Conservation (phyloP, 768 basidiomycete species). For the Boletus huronensis region DNA sequence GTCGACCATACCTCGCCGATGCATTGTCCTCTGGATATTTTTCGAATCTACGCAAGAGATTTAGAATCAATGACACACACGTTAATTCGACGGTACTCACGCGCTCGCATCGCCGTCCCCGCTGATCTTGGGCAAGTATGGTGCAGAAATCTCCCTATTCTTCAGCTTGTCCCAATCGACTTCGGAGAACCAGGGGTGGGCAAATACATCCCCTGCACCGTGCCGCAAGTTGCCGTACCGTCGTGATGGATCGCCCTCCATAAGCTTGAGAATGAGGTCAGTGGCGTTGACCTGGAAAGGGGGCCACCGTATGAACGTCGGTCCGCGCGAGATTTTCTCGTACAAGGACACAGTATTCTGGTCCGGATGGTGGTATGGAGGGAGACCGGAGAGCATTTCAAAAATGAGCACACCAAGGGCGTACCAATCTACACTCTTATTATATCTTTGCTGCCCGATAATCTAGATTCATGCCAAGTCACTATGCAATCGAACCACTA, state of each 20-base stretch:
- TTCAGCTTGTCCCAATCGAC: conserved; percentile 86
- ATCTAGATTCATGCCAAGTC: conserved; percentile 42
- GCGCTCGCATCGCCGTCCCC: conserved; percentile 96
- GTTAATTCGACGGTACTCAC: conserved; percentile 42
- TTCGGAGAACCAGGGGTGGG: conserved; percentile 91
- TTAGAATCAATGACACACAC: background rate
- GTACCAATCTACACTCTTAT: conserved; percentile 98
- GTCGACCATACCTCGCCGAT: conserved; percentile 54
- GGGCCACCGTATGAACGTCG: conserved; percentile 76
- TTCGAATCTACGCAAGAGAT: conserved; percentile 54
- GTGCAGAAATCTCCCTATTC: conserved; percentile 86
- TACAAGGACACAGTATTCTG: conserved; percentile 84
- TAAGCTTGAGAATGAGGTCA: conserved; percentile 85
- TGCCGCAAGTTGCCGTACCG: conserved; percentile 87
- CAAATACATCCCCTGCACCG: conserved; percentile 89
- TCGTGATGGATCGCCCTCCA: conserved; percentile 85
- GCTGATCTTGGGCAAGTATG: conserved; percentile 87
- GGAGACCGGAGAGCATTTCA: conserved; percentile 95
- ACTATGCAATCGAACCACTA: conserved; percentile 12
- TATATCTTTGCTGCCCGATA: conserved; percentile 80
- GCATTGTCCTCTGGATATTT: conserved; percentile 74
- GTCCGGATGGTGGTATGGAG: conserved; percentile 90
- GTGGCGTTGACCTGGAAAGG: conserved; percentile 71
- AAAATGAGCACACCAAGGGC: conserved; percentile 95
- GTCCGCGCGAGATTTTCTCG: conserved; percentile 83